phyloP scores from a whole-genome alignment of 345 rosid species.

The Microthlaspi erraticum region DNA sequence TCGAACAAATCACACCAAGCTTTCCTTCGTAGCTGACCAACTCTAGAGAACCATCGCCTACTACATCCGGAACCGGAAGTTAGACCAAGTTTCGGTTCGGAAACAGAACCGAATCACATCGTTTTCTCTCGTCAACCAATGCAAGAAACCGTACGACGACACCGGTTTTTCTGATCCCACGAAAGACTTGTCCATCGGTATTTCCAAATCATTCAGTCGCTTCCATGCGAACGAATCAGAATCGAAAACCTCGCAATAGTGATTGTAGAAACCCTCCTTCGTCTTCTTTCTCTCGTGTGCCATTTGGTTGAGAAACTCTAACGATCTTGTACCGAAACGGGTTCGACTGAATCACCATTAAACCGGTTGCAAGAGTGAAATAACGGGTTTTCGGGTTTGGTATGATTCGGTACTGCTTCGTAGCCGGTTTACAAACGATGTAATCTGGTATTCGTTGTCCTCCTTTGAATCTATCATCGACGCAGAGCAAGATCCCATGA shows the following conservation, averaged over 20 bases:
- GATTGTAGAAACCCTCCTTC: not conserved
- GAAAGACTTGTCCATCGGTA: not conserved
- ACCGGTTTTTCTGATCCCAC: not conserved
- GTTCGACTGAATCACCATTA: conserved; percentile 13
- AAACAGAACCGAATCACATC: conserved; percentile 35
- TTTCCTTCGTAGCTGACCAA: conserved; percentile 35
- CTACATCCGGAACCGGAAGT: not conserved
- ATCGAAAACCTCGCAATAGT: conserved; percentile 28
- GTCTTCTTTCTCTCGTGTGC: not conserved
- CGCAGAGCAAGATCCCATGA: conserved; percentile 20
- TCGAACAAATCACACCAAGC: conserved; percentile 8
- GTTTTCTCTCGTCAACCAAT: conserved; percentile 13
- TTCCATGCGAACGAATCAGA: conserved; percentile 25
- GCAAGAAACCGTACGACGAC: conserved; percentile 19
- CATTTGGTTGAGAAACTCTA: conserved; percentile 20
- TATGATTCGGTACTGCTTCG: conserved; percentile 28
- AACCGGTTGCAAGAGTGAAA: conserved; percentile 1
- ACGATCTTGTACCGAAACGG: conserved; percentile 38
- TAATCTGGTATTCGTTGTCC: not conserved
- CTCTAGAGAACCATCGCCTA: not conserved
- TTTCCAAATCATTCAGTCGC: not conserved
- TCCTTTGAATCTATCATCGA: not conserved
- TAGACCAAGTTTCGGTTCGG: conserved; percentile 39
- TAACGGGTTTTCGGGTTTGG: conserved; percentile 33
- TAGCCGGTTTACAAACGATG: conserved; percentile 39